Evolutionary conservation across 1,139 yeast genomes (phyloP), one percentile per base, ranked within the genome.

Genomic region (Zygoascus meyerae): DNA sequence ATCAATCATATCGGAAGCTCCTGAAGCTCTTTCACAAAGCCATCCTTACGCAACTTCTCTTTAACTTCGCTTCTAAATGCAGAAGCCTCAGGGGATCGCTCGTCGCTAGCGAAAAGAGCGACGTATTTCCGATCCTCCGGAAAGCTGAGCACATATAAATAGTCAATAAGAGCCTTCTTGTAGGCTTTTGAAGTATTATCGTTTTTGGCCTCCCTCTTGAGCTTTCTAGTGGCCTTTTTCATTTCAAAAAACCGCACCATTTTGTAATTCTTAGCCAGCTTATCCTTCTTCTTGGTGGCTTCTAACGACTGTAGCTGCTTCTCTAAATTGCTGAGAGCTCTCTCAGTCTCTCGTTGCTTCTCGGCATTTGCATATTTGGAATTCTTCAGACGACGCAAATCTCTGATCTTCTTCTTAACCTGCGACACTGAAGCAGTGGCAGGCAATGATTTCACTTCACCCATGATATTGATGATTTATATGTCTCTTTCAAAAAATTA

Each of bases 221-320:
- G 78, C 53, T 73, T 78, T 59, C 97, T 74, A 30, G 77, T 60
- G 1, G 97, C 95, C 74, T 92, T 94, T 69, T 90, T 87, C 58
- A 77, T 77, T 65, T 92, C 98, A 54, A 92, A 86, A 61, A 94
- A 92, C 55, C 94, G 75, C 42, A 92, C 92, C 94, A 89, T 90
- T 61, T 87, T 97, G 64, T 94, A 92, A 66, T 83, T 86, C 56
- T 81, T 77, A n/a, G 87, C 79, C 40, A 75, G 69, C 48, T 78
- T 76, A 56, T 76, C 78, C 6, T 81, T 78, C 55, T 74, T 75
- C 43, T 74, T 70, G 36, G 72, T 71, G 30, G 66, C 53, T 53
- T 77, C 75, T 9, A 79, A 78, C 43, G 74, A 74, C 47, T 72
- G 75, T 45, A 89, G 71, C 61, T 90, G 95, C 2, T 75, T 69